A percentile compares a stretch with the other conserved stretches of the same genome.
Conservation (phyloP, 2,329 filamentous ascomycete species). For the Curvularia spicifera region DNA sequence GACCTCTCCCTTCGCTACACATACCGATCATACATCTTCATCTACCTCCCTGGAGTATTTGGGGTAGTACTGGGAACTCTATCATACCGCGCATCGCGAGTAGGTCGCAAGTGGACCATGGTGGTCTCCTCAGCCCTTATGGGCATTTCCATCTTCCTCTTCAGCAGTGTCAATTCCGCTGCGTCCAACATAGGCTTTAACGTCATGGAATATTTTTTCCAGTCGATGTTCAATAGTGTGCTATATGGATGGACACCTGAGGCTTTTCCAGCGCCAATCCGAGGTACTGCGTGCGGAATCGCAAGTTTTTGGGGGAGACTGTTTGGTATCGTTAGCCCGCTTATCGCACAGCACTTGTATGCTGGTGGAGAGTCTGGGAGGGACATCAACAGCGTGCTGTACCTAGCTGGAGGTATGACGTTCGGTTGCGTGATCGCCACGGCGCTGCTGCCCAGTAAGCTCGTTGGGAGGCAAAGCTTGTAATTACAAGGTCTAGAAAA, state of each 20-base stretch:
- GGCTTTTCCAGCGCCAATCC: constrained; percentile 58
- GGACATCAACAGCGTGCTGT: constrained; percentile 60
- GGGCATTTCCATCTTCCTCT: constrained; percentile 55
- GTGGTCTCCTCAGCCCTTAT: constrained; percentile 53
- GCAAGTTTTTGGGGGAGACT: constrained; percentile 66
- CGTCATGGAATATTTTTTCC: constrained; percentile 61
- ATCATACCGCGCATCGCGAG: constrained; percentile 54
- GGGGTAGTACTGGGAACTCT: constrained; percentile 58
- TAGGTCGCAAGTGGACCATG: constrained; percentile 57
- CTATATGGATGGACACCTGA: constrained; percentile 61
- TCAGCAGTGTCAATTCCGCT: constrained; percentile 54
- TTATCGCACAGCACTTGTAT: constrained; percentile 59
- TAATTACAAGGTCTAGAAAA: neutral
- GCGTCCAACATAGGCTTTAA: constrained; percentile 58
- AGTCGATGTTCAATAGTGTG: constrained; percentile 60
- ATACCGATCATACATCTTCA: constrained; percentile 62
- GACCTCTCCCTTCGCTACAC: constrained; percentile 55
- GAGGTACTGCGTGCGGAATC: constrained; percentile 61
- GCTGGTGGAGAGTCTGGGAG: constrained; percentile 39
- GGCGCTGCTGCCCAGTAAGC: constrained; percentile 55
- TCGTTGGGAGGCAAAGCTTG: constrained; percentile 33
- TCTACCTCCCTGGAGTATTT: constrained; percentile 60
- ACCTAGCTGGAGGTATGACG: constrained; percentile 63
- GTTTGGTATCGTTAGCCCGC: constrained; percentile 64
- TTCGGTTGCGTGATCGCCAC: constrained; percentile 61